phyloP scores from a whole-genome alignment of 2,329 filamentous ascomycete species.

The Tricladium varicosporioides region DNA sequence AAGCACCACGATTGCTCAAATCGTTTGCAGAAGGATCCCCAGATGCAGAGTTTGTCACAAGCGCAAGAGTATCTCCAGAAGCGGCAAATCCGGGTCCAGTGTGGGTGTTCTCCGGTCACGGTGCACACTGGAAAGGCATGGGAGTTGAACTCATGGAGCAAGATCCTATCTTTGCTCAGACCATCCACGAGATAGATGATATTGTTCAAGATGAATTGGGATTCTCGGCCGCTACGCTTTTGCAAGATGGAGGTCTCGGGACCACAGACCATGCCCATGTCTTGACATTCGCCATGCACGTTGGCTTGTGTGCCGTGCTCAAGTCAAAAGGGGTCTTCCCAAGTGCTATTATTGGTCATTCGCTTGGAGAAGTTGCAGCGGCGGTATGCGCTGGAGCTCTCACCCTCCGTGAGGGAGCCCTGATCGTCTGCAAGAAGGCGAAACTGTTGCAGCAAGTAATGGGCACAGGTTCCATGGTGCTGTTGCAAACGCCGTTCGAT shows the following conservation, averaged over 20 bases:
- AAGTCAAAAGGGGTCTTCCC: constrained; percentile 40
- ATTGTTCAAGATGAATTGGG: constrained; percentile 13
- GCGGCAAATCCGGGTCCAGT: background rate
- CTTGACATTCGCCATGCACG: constrained; percentile 42
- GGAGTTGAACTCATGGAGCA: constrained; percentile 16
- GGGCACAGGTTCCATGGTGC: constrained; percentile 29
- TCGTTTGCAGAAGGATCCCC: background rate
- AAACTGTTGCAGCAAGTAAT: constrained; percentile 16
- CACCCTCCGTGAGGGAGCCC: constrained; percentile 34
- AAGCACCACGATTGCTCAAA: background rate
- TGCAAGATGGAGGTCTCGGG: constrained; percentile 26
- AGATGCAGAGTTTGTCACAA: background rate
- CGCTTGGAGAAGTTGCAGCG: constrained; percentile 45
- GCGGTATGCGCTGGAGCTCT: constrained; percentile 40
- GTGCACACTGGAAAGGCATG: constrained; percentile 23
- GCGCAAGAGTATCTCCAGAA: background rate
- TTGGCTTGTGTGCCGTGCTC: constrained; percentile 43
- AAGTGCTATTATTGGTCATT: constrained; percentile 41
- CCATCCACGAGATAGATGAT: constrained; percentile 5
- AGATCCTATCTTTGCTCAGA: constrained; percentile 8
- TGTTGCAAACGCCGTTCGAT: constrained; percentile 34
- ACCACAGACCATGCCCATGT: constrained; percentile 15
- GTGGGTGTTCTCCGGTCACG: constrained; percentile 23
- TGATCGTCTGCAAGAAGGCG: constrained; percentile 37
- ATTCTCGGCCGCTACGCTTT: constrained; percentile 22